phyloP scores from a whole-genome alignment of 495 filamentous ascomycete genomes.

The Penicillium silybi region DNA sequence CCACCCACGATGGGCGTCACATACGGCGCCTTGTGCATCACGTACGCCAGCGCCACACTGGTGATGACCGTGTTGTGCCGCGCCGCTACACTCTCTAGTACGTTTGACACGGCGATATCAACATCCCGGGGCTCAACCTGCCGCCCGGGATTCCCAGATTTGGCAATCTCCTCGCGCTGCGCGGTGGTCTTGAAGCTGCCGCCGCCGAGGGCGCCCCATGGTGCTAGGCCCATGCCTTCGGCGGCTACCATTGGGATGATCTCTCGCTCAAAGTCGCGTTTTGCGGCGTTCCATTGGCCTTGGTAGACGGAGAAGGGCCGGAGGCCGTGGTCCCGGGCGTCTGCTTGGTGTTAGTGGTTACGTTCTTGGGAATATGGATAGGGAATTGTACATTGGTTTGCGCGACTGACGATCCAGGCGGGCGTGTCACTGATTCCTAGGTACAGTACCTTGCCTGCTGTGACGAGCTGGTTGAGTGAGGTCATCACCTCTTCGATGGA shows the following conservation, averaged over 20 bases:
- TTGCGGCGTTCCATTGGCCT: constrained; percentile 57
- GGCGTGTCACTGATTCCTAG: constrained; percentile 42
- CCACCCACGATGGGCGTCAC: constrained; percentile 72
- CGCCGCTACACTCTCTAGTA: constrained; percentile 57
- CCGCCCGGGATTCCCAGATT: constrained; percentile 19
- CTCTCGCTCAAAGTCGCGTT: constrained; percentile 66
- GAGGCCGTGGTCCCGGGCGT: constrained; percentile 61
- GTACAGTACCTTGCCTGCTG: constrained; percentile 43
- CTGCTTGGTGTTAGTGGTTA: constrained; percentile 18
- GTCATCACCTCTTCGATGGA: constrained; percentile 45
- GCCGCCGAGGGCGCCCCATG: constrained; percentile 61
- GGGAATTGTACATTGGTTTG: constrained; percentile 46
- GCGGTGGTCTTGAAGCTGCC: constrained; percentile 38
- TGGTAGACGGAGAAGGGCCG: constrained; percentile 66
- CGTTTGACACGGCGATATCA: constrained; percentile 42
- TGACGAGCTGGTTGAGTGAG: constrained; percentile 35
- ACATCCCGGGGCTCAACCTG: constrained; percentile 7
- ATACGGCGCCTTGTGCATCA: constrained; percentile 70
- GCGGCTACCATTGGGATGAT: constrained; percentile 62
- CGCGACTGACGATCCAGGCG: constrained; percentile 66
- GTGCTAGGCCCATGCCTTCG: constrained; percentile 67
- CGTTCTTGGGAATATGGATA: background rate
- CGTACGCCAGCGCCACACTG: constrained; percentile 62
- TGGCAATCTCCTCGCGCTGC: constrained; percentile 16
- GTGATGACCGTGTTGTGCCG: constrained; percentile 49